Conservation (phyloP, 1,284 basidiomycete species). For the Pterula multifida region DNA sequence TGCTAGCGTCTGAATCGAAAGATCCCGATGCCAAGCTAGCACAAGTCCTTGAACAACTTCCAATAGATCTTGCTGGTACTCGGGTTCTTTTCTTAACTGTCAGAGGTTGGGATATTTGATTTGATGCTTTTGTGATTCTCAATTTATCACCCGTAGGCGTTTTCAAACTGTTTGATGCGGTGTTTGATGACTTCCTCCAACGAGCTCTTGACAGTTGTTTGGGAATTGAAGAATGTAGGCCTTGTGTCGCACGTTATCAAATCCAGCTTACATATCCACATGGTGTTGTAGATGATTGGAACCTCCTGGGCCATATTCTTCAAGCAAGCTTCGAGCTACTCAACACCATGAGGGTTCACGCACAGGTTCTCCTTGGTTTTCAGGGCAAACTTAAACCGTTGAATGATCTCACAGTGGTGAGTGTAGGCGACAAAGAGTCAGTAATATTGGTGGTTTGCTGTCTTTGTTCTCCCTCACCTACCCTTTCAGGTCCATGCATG, state of each 20-base stretch:
- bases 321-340: not conserved
- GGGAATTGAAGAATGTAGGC: not conserved
- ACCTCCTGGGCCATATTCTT: conserved; percentile 12
- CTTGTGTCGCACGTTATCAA: not conserved
- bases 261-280: conserved; percentile 1
- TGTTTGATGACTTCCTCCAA: not conserved
- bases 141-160: not conserved
- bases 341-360: not conserved
- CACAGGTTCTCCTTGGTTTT: not conserved
- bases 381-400: not conserved
- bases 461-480: not conserved
- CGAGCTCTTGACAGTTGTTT: not conserved
- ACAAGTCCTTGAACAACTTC: not conserved
- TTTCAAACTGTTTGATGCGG: not conserved
- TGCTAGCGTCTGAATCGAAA: not conserved
- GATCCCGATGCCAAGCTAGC: not conserved
- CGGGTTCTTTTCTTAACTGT: not conserved
- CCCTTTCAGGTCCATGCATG: not conserved
- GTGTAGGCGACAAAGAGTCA: not conserved
- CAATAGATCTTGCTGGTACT: not conserved
- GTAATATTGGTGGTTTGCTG: not conserved
- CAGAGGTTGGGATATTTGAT: not conserved
- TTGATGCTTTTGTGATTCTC: not conserved
- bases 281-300: conserved; percentile 10
- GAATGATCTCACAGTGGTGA: not conserved